Evolutionary conservation across 176 grass and related monocot species (phyloP), one percentile per base, ranked within the genome.

Genomic region (Hordeum marinum): DNA sequence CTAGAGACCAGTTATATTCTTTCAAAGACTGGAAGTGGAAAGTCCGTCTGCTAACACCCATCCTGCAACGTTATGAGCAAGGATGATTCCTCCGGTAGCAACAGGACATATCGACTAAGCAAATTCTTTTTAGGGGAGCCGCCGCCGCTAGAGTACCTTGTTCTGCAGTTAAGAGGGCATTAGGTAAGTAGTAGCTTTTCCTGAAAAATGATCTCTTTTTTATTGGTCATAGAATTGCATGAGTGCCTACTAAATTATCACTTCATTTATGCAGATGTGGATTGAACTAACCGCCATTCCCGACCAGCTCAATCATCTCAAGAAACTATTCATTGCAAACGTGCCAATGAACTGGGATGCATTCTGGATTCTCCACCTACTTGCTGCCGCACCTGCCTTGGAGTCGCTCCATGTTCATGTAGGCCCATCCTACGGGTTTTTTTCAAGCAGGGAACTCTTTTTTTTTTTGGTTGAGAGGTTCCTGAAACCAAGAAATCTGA

Each of bases 121-220:
- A 87, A 82, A 31, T 68, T 87, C 61, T 82, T 87, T 68, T 52
- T 52, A 59, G 74, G 60, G 79, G 35, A 23, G 9, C 61, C 46
- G 3, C 61, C 70, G 2, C 79, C 12, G 1, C 5, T 68, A 75
- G 78, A 82, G 63, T 59, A 13, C 35, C 79, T 87, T 75, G 85
- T 76, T 87, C 60, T 82, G 24, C 71, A 82, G 29, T 82, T 87
- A 61, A 45, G 55, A 87, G 78, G 78, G 46, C 18, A 12, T 54
- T 18, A 43, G 70, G 85, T 81, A 45, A 63, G 77, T 8, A 63
- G 77, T 8, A 81, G 50, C 48, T 31, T 40, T 23, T 37, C 67
- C 37, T 79, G 40, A 71, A 46, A 70, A 46, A 70, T 31, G 67
- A 78, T 58, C 14, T 27, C 18, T 46, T 17, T 73, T 46, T 9